phyloP scores from a whole-genome alignment of 2,329 filamentous ascomycete species.

The Eurotiales sp. region DNA sequence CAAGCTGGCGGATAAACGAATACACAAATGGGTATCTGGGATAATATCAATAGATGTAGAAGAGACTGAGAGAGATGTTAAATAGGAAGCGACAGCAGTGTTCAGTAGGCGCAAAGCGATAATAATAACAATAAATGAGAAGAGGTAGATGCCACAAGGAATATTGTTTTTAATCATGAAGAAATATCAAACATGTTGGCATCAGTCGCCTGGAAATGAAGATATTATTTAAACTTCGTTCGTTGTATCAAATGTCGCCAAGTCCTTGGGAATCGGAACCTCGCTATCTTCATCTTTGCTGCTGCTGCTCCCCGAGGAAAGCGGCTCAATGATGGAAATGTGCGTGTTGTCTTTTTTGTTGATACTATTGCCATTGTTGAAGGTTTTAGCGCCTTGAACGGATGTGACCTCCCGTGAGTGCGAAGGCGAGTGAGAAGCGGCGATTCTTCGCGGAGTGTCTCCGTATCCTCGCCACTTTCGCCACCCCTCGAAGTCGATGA shows the following conservation, averaged over 20 bases:
- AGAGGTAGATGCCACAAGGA: background rate
- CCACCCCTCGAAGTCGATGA: constrained; percentile 99
- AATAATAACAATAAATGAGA: background rate
- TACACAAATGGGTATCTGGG: constrained; percentile 10
- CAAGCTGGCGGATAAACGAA: background rate
- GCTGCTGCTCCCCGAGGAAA: constrained; percentile 29
- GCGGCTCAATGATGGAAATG: constrained; percentile 17
- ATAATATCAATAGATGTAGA: constrained; percentile 10
- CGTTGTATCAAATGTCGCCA: background rate
- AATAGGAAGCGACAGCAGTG: background rate
- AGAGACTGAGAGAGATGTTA: background rate
- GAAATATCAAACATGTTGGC: too few species aligned
- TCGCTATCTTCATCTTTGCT: constrained; percentile 22
- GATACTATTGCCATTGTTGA: background rate
- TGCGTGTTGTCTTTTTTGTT: constrained; percentile 10
- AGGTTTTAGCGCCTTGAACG: constrained; percentile 5
- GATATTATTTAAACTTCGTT: constrained; percentile 4
- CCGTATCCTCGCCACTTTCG: constrained; percentile 89
- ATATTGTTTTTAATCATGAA: too few species aligned
- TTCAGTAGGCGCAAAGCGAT: background rate
- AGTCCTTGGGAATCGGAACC: background rate
- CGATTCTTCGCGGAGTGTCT: constrained; percentile 18
- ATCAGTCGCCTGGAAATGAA: too few species aligned
- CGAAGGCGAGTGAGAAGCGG: constrained; percentile 1
- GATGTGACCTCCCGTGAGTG: background rate